These are phyloP conservation scores for Penicillium angulare DNA, from an alignment of 495 filamentous ascomycete species.

Conservation along the genomic window DNA sequence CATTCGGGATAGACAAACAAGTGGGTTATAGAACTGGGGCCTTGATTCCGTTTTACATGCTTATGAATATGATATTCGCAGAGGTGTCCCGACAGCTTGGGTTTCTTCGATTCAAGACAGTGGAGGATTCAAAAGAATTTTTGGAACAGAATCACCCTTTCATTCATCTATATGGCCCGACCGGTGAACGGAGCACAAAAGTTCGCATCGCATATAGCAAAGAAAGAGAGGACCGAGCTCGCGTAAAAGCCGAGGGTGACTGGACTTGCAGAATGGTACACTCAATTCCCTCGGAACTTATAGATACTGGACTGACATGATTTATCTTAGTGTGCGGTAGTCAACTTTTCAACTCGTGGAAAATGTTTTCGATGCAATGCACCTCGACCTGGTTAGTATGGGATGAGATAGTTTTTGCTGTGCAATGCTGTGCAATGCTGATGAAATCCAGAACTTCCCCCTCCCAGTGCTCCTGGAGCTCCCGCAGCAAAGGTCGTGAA, in stretches of 20 bases:
- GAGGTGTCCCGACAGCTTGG: conserved; percentile 63
- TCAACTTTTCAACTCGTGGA: conserved; percentile 68
- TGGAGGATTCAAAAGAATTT: conserved; percentile 62
- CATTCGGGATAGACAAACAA: conserved; percentile 65
- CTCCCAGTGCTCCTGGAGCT: conserved; percentile 30
- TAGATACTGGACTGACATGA: conserved; percentile 2
- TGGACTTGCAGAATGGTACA: conserved; percentile 75
- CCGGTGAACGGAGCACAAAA: conserved; percentile 52
- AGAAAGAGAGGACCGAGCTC: conserved; percentile 54
- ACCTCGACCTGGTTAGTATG: conserved; percentile 62
- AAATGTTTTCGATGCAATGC: conserved; percentile 76
- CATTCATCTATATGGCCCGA: conserved; percentile 55
- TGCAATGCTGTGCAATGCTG: conserved; percentile 16
- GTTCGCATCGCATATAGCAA: conserved; percentile 59
- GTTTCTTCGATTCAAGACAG: conserved; percentile 62
- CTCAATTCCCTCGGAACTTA: conserved; percentile 2
- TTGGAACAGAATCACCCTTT: conserved; percentile 63
- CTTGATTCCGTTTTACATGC: not conserved
- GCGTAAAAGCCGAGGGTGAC: conserved; percentile 59
- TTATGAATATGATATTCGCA: conserved; percentile 21
- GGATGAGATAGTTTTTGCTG: too few relatives aligned
- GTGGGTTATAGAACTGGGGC: conserved; percentile 33
- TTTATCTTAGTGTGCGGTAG: conserved; percentile 58
- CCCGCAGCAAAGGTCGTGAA: conserved; percentile 47
- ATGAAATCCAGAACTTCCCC: conserved; percentile 21